Evolutionary conservation across 306 rosid genomes (phyloP).

Genomic region (Vigna mungo): DNA sequence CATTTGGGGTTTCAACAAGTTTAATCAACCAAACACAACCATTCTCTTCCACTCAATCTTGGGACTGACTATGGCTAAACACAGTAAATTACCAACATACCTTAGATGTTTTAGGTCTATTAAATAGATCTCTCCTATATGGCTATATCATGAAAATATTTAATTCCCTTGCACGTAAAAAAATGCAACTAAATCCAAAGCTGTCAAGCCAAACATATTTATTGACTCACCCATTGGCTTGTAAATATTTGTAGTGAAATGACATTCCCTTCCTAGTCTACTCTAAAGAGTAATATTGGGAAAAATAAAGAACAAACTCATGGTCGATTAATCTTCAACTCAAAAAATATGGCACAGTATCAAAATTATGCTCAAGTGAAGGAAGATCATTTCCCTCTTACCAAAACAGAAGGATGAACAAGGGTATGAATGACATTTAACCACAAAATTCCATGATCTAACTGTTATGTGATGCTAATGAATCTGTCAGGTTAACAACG

Average conservation of each 20-base stretch:
- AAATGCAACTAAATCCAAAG: neutral
- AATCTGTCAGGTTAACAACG: neutral
- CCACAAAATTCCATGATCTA: conserved; percentile 1
- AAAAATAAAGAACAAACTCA: neutral
- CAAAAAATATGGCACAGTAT: neutral
- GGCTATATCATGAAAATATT: neutral
- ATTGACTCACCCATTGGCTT: neutral
- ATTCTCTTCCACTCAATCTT: neutral
- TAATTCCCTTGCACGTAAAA: neutral
- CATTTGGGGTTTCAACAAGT: neutral
- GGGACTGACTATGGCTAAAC: neutral
- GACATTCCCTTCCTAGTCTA: neutral
- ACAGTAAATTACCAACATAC: too few species aligned
- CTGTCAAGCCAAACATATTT: neutral
- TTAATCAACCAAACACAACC: neutral
- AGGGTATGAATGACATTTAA: neutral
- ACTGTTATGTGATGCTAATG: neutral
- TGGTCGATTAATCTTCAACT: neutral
- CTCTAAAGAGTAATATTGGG: neutral
- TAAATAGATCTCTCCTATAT: neutral
- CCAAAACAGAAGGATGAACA: neutral
- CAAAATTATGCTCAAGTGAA: neutral
- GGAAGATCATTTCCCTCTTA: neutral
- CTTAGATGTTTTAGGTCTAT: too few species aligned
- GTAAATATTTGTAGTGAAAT: neutral